phyloP scores from a whole-genome alignment of 495 filamentous ascomycete genomes.

The Apiosordaria backusii region DNA sequence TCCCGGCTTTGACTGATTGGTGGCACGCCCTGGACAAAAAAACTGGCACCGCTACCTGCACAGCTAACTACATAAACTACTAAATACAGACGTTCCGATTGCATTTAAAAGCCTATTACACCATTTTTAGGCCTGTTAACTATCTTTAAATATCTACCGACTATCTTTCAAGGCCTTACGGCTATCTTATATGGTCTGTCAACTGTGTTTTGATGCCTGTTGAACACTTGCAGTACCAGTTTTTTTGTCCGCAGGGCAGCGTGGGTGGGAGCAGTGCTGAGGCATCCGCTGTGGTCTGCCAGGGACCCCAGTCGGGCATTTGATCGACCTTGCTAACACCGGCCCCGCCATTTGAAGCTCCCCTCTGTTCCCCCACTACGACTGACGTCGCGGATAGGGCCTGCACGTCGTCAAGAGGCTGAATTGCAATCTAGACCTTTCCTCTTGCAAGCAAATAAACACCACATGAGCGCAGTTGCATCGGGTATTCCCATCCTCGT shows the following conservation, averaged over 20 bases:
- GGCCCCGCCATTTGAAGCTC: conserved; percentile 16
- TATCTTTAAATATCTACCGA: no score
- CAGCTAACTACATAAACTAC: no score
- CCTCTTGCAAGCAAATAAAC: conserved; percentile 2
- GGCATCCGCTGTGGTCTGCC: neutral
- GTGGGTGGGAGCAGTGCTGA: no score
- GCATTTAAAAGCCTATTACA: no score
- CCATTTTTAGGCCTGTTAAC: no score
- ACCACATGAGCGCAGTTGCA: neutral
- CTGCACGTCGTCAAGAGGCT: neutral
- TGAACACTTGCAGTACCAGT: no score
- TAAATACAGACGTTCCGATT: no score
- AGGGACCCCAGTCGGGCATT: neutral
- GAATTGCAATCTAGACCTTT: conserved; percentile 2
- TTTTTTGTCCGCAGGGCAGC: no score
- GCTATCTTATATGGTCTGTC: no score
- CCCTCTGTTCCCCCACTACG: conserved; percentile 13
- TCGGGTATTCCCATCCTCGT: neutral
- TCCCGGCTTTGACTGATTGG: conserved; percentile 6
- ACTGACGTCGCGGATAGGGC: conserved; percentile 20
- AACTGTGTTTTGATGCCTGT: no score
- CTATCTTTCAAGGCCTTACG: no score
- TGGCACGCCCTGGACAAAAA: neutral
- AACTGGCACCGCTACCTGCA: no score
- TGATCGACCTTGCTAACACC: conserved; percentile 7